Evolutionary conservation across 768 basidiomycete genomes (phyloP).

Genomic region (Lanmaoa pseudosensibilis): DNA sequence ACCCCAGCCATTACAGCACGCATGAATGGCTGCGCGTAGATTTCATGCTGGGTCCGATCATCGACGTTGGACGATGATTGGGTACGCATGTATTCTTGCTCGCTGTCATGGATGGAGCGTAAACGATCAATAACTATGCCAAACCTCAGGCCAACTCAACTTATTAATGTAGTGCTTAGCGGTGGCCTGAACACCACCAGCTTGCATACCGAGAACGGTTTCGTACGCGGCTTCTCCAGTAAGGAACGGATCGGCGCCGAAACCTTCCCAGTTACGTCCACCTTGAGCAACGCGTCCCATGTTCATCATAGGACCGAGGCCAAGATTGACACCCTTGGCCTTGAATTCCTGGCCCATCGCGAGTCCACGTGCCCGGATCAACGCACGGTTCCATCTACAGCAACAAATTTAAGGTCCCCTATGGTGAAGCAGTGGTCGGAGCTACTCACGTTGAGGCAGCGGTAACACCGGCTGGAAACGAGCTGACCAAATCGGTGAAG

Average conservation of each 20-base stretch:
- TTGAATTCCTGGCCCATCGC: conserved; percentile 82
- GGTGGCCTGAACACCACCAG: conserved; percentile 80
- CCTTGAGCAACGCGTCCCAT: conserved; percentile 76
- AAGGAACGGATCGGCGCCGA: conserved; percentile 87
- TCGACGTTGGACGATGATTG: conserved; percentile 40
- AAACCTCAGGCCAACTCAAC: conserved; percentile 34
- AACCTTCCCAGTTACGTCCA: conserved; percentile 95
- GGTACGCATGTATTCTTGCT: conserved; percentile 38
- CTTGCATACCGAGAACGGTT: conserved; percentile 81
- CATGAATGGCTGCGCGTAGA: conserved; percentile 57
- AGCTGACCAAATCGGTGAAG: conserved; percentile 66
- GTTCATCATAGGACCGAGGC: conserved; percentile 84
- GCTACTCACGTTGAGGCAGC: conserved; percentile 70
- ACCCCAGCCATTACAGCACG: conserved; percentile 65
- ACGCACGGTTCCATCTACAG: conserved; percentile 66
- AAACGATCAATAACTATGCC: neutral
- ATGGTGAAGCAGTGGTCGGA: neutral
- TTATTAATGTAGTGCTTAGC: conserved; percentile 84
- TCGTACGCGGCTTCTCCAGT: conserved; percentile 74
- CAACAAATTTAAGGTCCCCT: neutral
- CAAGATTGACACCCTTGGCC: conserved; percentile 82
- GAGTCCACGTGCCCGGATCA: conserved; percentile 74
- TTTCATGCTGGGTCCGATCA: conserved; percentile 51
- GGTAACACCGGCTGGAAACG: conserved; percentile 85
- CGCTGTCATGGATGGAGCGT: conserved; percentile 20